Conservation (phyloP, 345 rosid species). For the Corchorus olitorius region DNA sequence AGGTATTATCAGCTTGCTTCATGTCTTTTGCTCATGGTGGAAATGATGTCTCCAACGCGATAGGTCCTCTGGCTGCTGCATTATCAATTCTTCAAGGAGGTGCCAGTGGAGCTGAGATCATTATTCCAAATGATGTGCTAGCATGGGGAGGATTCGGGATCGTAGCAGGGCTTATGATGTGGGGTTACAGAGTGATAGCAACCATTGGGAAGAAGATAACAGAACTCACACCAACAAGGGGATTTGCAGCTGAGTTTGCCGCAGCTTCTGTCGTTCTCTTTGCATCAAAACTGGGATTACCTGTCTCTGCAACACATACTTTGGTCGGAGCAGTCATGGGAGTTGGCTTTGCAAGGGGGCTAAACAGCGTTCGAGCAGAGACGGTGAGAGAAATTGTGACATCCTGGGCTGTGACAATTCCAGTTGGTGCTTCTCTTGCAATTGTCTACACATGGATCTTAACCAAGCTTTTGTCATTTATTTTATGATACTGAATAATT, state of each 20-base stretch:
- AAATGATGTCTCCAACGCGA: conserved; percentile 93
- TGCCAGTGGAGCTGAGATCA: conserved; percentile 55
- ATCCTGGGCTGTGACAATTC: conserved; percentile 92
- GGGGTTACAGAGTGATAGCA: conserved; percentile 97
- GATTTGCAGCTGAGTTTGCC: conserved; percentile 95
- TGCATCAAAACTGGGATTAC: conserved; percentile 87
- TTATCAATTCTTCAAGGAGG: conserved; percentile 81
- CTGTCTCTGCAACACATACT: conserved; percentile 92
- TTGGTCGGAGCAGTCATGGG: conserved; percentile 99
- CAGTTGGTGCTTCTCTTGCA: conserved; percentile 82
- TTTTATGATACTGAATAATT: conserved; percentile 44
- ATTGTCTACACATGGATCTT: conserved; percentile 87
- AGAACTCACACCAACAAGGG: conserved; percentile 91
- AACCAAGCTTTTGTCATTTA: conserved; percentile 69
- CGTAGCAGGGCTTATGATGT: conserved; percentile 79
- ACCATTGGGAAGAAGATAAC: conserved; percentile 98
- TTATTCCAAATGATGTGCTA: conserved; percentile 79
- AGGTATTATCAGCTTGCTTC: conserved; percentile 94
- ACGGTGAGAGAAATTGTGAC: conserved; percentile 85
- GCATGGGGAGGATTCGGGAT: conserved; percentile 99
- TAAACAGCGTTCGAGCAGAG: conserved; percentile 85
- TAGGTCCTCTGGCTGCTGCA: conserved; percentile 93
- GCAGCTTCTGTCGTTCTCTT: conserved; percentile 92
- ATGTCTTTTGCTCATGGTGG: conserved; percentile 99
- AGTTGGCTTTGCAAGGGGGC: conserved; percentile 95